A percentile compares a stretch with the other conserved stretches of the same genome.
Evolutionary conservation across 208 protist species (phyloP).

Genomic region (Phytomonas sp.): DNA sequence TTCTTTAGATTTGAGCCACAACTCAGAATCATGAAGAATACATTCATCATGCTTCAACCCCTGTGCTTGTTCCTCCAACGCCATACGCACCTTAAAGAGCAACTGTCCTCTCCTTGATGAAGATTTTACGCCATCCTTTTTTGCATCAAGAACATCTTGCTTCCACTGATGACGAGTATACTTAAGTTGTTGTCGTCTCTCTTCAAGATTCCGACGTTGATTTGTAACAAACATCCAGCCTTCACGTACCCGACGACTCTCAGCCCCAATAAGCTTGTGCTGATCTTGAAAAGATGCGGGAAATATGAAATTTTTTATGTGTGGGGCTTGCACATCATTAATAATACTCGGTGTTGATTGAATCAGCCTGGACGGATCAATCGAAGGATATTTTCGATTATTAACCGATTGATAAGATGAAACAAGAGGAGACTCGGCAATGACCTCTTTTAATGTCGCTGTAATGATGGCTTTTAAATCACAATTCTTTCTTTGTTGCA

Average conservation of each 20-base stretch:
- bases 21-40: slow-evolving; percentile 59
- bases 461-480: slow-evolving; percentile 59
- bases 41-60: slow-evolving; percentile 54
- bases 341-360: background rate
- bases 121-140: slow-evolving; percentile 56
- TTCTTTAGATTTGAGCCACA: slow-evolving; percentile 73
- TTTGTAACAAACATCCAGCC: slow-evolving; percentile 8
- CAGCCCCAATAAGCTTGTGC: slow-evolving; percentile 4
- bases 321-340: background rate
- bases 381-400: background rate
- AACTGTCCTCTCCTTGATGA: slow-evolving; percentile 62
- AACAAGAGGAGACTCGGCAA: slow-evolving; percentile 57
- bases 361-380: background rate
- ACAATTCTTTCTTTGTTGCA: background rate
- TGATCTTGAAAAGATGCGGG: slow-evolving; percentile 9
- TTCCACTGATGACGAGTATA: slow-evolving; percentile 67
- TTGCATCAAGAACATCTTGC: slow-evolving; percentile 63
- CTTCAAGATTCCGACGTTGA: slow-evolving; percentile 32
- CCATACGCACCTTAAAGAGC: slow-evolving; percentile 47
- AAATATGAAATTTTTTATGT: slow-evolving; percentile 3
- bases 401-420: slow-evolving; percentile 23
- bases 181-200: slow-evolving; percentile 48
- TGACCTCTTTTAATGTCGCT: slow-evolving; percentile 51
- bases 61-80: slow-evolving; percentile 55
- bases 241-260: slow-evolving; percentile 3